Percentiles rank a stretch among this genome's conserved stretches.
These are phyloP conservation scores for Flaveria sonorensis DNA, from an alignment of 129 eudicot species.

Conservation along the genomic window DNA sequence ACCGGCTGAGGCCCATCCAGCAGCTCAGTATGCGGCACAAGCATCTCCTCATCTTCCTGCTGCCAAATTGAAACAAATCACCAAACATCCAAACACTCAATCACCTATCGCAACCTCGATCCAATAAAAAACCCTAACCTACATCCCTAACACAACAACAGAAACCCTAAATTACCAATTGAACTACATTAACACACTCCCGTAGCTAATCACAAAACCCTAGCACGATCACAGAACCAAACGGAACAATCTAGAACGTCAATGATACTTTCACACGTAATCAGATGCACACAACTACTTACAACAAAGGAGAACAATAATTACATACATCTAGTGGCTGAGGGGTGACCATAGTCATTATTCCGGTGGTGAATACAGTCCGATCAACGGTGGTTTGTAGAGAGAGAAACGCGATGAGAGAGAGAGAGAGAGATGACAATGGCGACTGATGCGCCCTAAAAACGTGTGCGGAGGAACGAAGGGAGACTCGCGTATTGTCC, in stretches of 20 bases:
- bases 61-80: constrained; percentile 30
- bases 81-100: neutral
- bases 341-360: constrained; percentile 83
- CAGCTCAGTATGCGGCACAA: constrained; percentile 74
- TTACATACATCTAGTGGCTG: constrained; percentile 77
- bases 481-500: constrained; percentile 19
- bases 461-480: constrained; percentile 33
- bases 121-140: constrained; percentile 32
- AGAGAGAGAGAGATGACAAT: constrained; percentile 30
- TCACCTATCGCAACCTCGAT: constrained; percentile 6
- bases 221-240: constrained; percentile 29
- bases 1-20: constrained; percentile 63
- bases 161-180: constrained; percentile 36
- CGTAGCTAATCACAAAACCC: constrained; percentile 30
- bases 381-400: constrained; percentile 49
- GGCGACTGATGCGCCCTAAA: constrained; percentile 47
- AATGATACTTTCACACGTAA: constrained; percentile 10
- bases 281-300: neutral
- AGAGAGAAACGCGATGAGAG: constrained; percentile 25
- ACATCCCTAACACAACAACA: neutral
- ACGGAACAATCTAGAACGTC: neutral
- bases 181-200: constrained; percentile 32
- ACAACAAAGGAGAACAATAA: constrained; percentile 4
- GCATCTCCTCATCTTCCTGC: constrained; percentile 96
- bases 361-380: constrained; percentile 33